Evolutionary conservation across 2,329 filamentous ascomycete genomes (phyloP), one percentile per base, ranked within the genome.

Genomic region (Fusarium sororula): DNA sequence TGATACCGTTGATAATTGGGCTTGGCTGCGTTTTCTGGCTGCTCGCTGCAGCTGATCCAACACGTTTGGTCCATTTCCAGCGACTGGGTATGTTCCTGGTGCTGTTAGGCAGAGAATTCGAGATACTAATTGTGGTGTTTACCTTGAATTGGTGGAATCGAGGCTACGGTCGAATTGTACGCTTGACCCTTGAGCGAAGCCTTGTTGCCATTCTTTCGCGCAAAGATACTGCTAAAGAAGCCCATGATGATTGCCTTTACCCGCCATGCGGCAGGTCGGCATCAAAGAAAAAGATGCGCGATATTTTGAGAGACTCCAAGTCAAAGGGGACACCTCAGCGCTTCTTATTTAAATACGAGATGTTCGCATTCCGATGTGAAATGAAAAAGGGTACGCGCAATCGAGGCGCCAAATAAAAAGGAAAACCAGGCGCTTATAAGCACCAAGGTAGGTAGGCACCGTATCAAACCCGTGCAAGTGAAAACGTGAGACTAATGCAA

Each of bases 61-160:
- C 24, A 78, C 56, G 45, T 74, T 78, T 24, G 74, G 75, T 18
- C 75, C 76, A 62, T 79, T 79, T 54, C 77, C 77, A 41, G 77
- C 66, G 44, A 79, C 75, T 3, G 77, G 77, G 39, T 75, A 79
- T 35, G 77, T 79, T 44, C 77, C 77, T 79, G 42, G 44, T 35
- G 42, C 51, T 47, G 50, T 65, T 42, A 67, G 38, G 1, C 35
- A 17, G 17, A 37, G 35, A 37, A 37, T 35, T 18, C 35, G 35
- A 37, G 35, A 37, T 37, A 5, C 1, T 1, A 1, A 37, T 37
- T 51, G 26, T 26, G 37, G 15, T 39, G 17, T n/a, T 24, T 66
- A 78, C 77, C 77, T 74, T 74, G 71, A 45, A 79, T 71, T 35
- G 77, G 77, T 4, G 77, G 77, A 7, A 57, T n/a, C 18, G 77